phyloP scores from a whole-genome alignment of 176 grass and related monocot species.

The Saccharum spontaneum region DNA sequence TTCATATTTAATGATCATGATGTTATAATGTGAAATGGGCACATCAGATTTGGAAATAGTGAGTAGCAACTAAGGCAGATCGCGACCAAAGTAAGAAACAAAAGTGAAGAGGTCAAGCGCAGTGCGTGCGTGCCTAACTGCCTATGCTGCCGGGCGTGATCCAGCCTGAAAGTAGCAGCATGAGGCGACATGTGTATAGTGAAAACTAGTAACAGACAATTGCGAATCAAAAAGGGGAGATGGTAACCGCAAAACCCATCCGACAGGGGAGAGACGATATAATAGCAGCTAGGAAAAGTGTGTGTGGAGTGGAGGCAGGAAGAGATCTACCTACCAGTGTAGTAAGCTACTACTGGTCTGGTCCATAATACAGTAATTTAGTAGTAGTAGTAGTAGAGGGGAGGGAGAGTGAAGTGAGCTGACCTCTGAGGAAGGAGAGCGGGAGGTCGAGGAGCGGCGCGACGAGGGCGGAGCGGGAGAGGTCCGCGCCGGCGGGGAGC shows the following conservation, averaged over 20 bases:
- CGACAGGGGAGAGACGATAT: not conserved
- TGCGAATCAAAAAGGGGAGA: not conserved
- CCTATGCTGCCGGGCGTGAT: not conserved
- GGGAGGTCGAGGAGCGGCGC: constrained; percentile 76
- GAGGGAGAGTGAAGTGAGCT: too few relatives aligned
- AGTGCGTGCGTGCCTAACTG: not conserved
- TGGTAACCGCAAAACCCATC: not conserved
- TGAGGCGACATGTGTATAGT: not conserved
- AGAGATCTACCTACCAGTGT: not conserved
- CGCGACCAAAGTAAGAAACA: not conserved
- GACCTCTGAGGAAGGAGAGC: constrained; percentile 82
- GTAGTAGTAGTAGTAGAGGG: not conserved
- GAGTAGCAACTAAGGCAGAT: not conserved
- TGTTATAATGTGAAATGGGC: not conserved
- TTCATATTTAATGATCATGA: not conserved
- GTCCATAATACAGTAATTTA: not conserved
- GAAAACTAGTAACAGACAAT: not conserved
- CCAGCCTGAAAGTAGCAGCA: not conserved
- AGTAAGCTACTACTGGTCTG: not conserved
- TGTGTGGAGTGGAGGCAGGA: not conserved
- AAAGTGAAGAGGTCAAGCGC: not conserved
- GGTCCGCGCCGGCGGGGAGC: constrained; percentile 65
- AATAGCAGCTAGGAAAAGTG: not conserved
- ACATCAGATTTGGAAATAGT: not conserved
- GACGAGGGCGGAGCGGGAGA: constrained; percentile 82